Evolutionary conservation across 129 eudicot genomes (phyloP).

Genomic region (Flaveria ramosissima): DNA sequence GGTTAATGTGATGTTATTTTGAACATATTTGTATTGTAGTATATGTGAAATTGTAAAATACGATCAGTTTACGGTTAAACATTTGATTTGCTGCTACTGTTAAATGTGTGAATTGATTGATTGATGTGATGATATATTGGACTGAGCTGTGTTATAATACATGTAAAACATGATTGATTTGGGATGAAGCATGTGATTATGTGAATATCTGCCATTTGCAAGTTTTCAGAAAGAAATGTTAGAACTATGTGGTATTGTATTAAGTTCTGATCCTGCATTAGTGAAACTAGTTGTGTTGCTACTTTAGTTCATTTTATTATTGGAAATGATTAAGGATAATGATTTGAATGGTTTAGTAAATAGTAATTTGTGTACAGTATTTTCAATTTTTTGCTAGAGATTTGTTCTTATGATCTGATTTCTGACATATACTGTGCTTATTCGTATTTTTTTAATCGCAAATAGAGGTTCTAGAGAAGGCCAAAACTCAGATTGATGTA

Average conservation of each 20-base stretch:
- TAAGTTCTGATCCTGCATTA: not conserved
- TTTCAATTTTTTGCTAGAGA: not conserved
- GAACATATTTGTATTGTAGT: not conserved
- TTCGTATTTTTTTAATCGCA: constrained; percentile 2
- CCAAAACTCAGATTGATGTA: constrained; percentile 57
- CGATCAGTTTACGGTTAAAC: not conserved
- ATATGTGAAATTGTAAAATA: not conserved
- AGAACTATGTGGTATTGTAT: not conserved
- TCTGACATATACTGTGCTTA: not conserved
- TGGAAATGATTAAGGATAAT: not conserved
- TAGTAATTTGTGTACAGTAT: not conserved
- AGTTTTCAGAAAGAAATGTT: not conserved
- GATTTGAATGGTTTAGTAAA: not conserved
- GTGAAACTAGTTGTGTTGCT: not conserved
- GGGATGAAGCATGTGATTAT: not conserved
- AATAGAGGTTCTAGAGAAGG: constrained; percentile 80
- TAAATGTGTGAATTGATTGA: not conserved
- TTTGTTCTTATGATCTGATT: not conserved
- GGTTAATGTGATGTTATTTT: not conserved
- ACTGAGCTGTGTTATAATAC: not conserved
- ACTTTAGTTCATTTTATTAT: constrained; percentile 7
- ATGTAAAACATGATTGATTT: constrained; percentile 15
- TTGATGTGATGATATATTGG: not conserved
- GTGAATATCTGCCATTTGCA: not conserved
- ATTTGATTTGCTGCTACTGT: not conserved